Percentiles rank a stretch among this genome's conserved stretches.
These are phyloP conservation scores for Ophiostoma sp. DNA, from an alignment of 2,329 filamentous ascomycete genomes.

Conservation along the genomic window DNA sequence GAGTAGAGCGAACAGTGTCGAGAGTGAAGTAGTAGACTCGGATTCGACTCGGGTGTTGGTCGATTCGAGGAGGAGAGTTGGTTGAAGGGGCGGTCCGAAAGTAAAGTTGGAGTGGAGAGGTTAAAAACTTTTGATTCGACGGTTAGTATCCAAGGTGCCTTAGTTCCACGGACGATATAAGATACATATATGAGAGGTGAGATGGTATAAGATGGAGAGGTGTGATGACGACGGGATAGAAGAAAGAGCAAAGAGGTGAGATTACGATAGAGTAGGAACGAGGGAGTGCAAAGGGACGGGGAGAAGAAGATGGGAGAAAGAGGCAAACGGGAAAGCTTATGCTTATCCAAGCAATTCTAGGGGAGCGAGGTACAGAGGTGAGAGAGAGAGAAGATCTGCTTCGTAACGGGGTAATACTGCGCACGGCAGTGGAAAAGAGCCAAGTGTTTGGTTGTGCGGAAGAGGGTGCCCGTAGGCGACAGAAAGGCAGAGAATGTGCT, in stretches of 20 bases:
- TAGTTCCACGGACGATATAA: not conserved
- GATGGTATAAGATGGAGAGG: conserved; percentile 1
- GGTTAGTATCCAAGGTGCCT: not conserved
- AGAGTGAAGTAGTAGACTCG: not conserved
- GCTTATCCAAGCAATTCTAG: conserved; percentile 22
- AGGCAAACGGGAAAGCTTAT: conserved; percentile 14
- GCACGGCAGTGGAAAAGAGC: conserved; percentile 3
- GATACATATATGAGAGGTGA: too few relatives aligned
- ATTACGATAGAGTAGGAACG: not conserved
- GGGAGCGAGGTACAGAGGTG: not conserved
- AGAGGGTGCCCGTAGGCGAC: conserved; percentile 16
- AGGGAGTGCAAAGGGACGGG: not conserved
- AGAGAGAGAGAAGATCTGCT: not conserved
- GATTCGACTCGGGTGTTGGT: not conserved
- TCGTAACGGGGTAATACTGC: conserved; percentile 12
- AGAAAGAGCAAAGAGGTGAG: not conserved
- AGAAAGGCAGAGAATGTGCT: conserved; percentile 25
- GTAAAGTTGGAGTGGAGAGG: conserved; percentile 7
- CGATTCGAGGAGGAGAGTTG: not conserved
- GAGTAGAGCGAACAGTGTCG: not conserved
- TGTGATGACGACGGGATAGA: not conserved
- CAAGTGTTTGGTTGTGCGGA: not conserved
- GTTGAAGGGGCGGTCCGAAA: not conserved
- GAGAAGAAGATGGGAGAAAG: conserved; percentile 16
- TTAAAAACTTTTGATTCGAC: conserved; percentile 5